Percentiles rank a stretch among this genome's conserved stretches.
These are phyloP conservation scores for Brassica cretica DNA, from an alignment of 345 rosid species.

Conservation along the genomic window DNA sequence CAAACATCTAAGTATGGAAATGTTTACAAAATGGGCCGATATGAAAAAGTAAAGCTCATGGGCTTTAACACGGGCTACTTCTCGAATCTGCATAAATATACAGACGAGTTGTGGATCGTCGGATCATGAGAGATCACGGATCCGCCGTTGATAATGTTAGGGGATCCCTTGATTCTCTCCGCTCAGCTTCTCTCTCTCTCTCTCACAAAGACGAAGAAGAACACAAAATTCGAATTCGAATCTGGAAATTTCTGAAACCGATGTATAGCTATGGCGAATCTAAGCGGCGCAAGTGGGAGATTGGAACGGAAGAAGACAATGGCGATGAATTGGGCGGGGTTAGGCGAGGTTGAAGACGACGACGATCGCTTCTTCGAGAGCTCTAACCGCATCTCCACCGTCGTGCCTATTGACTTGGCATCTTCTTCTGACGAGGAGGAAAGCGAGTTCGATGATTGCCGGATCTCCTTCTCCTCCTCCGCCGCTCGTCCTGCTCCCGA, in stretches of 20 bases:
- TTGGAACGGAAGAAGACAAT: slow-evolving; percentile 60
- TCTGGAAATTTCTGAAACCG: neutral
- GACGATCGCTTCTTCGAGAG: slow-evolving; percentile 72
- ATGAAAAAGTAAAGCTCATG: neutral
- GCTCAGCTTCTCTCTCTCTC: slow-evolving; percentile 31
- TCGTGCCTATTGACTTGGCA: slow-evolving; percentile 50
- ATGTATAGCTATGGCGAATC: slow-evolving; percentile 34
- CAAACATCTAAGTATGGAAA: neutral
- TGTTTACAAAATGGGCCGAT: neutral
- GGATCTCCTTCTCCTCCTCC: slow-evolving; percentile 64
- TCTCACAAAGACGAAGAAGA: slow-evolving; percentile 20
- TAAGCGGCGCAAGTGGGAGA: slow-evolving; percentile 24
- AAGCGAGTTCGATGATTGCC: slow-evolving; percentile 63
- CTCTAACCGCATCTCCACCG: slow-evolving; percentile 54
- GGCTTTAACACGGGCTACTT: slow-evolving; percentile 5
- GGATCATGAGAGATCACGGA: slow-evolving; percentile 8
- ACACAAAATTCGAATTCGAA: neutral
- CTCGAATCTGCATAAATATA: neutral
- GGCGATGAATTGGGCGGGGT: slow-evolving; percentile 78
- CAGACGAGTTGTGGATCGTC: neutral
- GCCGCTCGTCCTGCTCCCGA: slow-evolving; percentile 31
- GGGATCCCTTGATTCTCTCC: slow-evolving; percentile 38
- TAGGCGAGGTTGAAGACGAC: slow-evolving; percentile 66
- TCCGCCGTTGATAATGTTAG: slow-evolving; percentile 6
- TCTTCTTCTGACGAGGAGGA: slow-evolving; percentile 69